Percentiles rank a stretch among this genome's conserved stretches.
phyloP scores from a whole-genome alignment of 805 yeast species.

The Torulaspora franciscae region DNA sequence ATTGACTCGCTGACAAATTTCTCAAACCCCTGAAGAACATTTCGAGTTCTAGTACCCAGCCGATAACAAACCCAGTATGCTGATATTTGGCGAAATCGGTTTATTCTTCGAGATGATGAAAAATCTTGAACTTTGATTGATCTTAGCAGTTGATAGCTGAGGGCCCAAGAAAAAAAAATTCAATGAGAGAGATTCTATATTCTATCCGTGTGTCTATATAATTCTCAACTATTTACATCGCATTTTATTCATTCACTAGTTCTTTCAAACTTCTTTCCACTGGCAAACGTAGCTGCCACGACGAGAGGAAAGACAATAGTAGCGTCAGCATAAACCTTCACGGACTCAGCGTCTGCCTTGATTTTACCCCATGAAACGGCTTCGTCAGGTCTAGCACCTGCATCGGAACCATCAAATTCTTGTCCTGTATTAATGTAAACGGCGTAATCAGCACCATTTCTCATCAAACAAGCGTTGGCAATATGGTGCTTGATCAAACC shows the following conservation, averaged over 20 bases:
- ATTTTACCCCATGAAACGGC: slow-evolving; percentile 99
- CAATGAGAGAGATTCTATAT: background rate
- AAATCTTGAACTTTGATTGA: background rate
- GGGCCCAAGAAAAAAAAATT: background rate
- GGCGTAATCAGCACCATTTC: slow-evolving; percentile 98
- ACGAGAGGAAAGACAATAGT: slow-evolving; percentile 91
- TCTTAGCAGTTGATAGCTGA: background rate
- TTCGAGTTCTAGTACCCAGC: background rate
- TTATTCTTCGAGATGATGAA: background rate
- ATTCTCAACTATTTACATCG: slow-evolving; percentile 7
- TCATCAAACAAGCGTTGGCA: slow-evolving; percentile 96
- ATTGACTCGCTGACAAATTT: background rate
- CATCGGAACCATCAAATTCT: slow-evolving; percentile 98
- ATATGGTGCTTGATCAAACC: slow-evolving; percentile 96
- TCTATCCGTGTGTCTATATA: slow-evolving; percentile 2
- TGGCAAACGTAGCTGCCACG: slow-evolving; percentile 96
- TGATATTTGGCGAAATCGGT: background rate
- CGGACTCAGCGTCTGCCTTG: slow-evolving; percentile 86
- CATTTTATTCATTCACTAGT: slow-evolving; percentile 10
- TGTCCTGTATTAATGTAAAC: slow-evolving; percentile 97
- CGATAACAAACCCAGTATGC: background rate
- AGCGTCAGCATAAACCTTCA: slow-evolving; percentile 93
- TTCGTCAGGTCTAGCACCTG: slow-evolving; percentile 99
- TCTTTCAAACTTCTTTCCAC: slow-evolving; percentile 33
- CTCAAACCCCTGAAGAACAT: slow-evolving; percentile 4